Percentiles rank a stretch among this genome's conserved stretches.
Evolutionary conservation across 805 yeast species (phyloP).

Genomic region (Wilhelminamyces savonicus): DNA sequence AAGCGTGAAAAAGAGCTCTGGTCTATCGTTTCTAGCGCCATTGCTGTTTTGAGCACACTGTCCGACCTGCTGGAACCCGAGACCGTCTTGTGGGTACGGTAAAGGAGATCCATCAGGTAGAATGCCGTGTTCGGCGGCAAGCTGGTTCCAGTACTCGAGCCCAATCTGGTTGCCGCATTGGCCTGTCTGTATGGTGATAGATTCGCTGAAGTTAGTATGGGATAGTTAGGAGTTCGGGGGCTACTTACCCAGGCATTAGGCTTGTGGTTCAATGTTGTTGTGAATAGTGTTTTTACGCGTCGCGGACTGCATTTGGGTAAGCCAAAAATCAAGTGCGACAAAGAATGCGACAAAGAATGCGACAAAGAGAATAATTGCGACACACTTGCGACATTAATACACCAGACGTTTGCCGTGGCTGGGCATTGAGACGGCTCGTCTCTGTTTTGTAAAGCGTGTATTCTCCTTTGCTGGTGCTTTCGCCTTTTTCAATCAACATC

Average conservation of each 20-base stretch:
- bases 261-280: neutral
- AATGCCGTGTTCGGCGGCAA: constrained; percentile 84
- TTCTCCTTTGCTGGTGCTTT: too few relatives aligned
- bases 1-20: constrained; percentile 76
- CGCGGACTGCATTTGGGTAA: too few relatives aligned
- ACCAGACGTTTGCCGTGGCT: too few relatives aligned
- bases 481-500: too few relatives aligned
- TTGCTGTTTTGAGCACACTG: constrained; percentile 5
- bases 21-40: constrained; percentile 54
- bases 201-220: constrained; percentile 43
- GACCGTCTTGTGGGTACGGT: constrained; percentile 25
- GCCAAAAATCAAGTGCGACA: too few relatives aligned
- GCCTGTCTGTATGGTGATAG: constrained; percentile 69
- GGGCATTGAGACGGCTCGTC: too few relatives aligned
- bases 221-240: too few relatives aligned
- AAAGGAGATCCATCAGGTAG: constrained; percentile 51
- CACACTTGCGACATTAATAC: too few relatives aligned
- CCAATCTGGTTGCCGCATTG: constrained; percentile 98
- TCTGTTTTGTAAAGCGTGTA: too few relatives aligned
- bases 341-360: too few relatives aligned
- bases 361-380: too few relatives aligned
- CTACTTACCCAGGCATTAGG: constrained; percentile 23
- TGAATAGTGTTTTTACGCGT: too few relatives aligned
- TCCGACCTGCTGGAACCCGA: constrained; percentile 8
- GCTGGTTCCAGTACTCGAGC: constrained; percentile 84